A percentile compares a stretch with the other conserved stretches of the same genome.
phyloP scores from a whole-genome alignment of 2,329 filamentous ascomycete genomes.

The Nannizziopsis barbatae region DNA sequence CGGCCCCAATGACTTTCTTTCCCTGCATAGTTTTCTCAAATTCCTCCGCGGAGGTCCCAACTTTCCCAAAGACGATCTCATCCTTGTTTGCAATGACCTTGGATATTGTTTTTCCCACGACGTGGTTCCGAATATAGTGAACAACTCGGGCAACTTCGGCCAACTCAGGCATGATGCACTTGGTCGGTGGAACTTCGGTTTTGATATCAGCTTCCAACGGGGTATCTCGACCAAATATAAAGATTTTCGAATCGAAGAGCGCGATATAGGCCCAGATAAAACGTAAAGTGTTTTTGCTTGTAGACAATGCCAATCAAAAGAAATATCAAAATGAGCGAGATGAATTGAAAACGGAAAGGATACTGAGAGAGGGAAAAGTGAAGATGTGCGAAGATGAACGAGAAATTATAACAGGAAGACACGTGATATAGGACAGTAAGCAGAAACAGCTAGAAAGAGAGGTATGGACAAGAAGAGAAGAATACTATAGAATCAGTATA shows the following conservation, averaged over 20 bases:
- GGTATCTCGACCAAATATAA: neutral
- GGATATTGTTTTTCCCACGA: conserved; percentile 71
- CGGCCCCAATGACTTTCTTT: conserved; percentile 59
- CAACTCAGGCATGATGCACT: conserved; percentile 37
- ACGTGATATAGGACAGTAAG: too few relatives aligned
- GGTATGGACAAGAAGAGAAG: too few relatives aligned
- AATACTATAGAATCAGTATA: too few relatives aligned
- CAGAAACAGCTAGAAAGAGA: too few relatives aligned
- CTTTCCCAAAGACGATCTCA: conserved; percentile 79
- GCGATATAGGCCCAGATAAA: neutral
- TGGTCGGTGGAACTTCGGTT: neutral
- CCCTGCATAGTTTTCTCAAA: conserved; percentile 65
- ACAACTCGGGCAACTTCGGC: conserved; percentile 68
- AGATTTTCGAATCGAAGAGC: neutral
- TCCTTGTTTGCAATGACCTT: conserved; percentile 65
- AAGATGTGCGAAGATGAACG: neutral
- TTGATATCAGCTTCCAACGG: neutral
- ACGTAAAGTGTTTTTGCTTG: too few relatives aligned
- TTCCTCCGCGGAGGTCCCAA: conserved; percentile 62
- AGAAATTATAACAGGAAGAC: neutral
- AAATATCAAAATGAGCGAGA: neutral
- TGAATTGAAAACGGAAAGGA: neutral
- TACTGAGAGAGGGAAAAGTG: neutral
- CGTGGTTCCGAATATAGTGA: conserved; percentile 67
- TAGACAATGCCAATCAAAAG: neutral